Conservation (phyloP, 805 yeast genomes). For the Wickerhamomyces alni region DNA sequence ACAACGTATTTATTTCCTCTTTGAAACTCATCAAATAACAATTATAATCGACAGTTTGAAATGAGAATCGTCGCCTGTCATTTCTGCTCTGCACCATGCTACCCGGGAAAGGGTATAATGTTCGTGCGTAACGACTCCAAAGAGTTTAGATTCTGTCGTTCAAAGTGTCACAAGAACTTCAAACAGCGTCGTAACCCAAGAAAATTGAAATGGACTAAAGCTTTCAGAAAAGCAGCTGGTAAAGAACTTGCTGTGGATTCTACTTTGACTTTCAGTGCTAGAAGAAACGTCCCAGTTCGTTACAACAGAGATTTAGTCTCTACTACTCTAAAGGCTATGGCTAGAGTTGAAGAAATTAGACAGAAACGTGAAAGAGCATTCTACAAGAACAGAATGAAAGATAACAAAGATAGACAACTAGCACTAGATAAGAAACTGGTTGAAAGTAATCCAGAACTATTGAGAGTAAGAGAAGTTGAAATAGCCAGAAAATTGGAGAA, state of each 20-base stretch:
- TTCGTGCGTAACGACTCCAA: constrained; percentile 98
- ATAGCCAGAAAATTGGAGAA: constrained; percentile 69
- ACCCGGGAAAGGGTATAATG: constrained; percentile 93
- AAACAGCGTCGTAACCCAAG: constrained; percentile 98
- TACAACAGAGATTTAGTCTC: constrained; percentile 95
- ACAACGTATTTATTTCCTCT: background rate
- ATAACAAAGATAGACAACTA: constrained; percentile 83
- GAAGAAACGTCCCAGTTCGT: constrained; percentile 97
- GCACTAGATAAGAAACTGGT: constrained; percentile 85
- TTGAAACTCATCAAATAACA: background rate
- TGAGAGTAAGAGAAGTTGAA: constrained; percentile 92
- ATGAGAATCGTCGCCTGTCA: constrained; percentile 93
- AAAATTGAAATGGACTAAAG: constrained; percentile 97
- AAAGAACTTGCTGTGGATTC: constrained; percentile 97
- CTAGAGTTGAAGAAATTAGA: constrained; percentile 93
- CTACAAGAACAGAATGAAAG: constrained; percentile 99
- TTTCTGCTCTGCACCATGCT: constrained; percentile 95
- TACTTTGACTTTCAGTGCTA: constrained; percentile 91
- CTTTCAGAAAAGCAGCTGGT: constrained; percentile 98
- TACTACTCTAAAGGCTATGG: constrained; percentile 91
- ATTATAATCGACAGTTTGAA: background rate
- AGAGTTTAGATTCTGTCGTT: constrained; percentile 94
- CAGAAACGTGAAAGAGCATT: constrained; percentile 95
- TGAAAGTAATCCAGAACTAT: constrained; percentile 80
- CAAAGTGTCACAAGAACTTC: constrained; percentile 96